These are phyloP conservation scores for Flaveria sonorensis DNA, from an alignment of 129 eudicot species.

Conservation along the genomic window DNA sequence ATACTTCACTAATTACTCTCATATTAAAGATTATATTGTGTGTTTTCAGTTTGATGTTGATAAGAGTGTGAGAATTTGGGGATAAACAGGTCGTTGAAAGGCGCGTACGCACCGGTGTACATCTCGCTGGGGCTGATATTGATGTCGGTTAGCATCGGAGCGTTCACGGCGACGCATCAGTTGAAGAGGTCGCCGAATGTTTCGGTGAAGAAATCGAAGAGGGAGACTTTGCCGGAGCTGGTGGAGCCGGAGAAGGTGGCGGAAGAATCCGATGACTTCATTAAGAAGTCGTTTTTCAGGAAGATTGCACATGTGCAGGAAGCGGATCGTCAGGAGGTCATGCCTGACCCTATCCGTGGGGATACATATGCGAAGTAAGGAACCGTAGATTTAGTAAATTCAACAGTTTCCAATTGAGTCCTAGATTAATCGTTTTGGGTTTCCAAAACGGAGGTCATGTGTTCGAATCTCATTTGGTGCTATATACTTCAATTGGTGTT, in stretches of 20 bases:
- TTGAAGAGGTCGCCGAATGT: slow-evolving; percentile 56
- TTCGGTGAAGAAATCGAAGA: slow-evolving; percentile 57
- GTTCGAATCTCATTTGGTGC: too few relatives aligned
- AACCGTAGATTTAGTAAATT: too few relatives aligned
- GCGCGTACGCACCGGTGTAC: slow-evolving; percentile 58
- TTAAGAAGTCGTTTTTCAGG: slow-evolving; percentile 70
- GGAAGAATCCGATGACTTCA: slow-evolving; percentile 49
- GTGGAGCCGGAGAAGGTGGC: slow-evolving; percentile 72
- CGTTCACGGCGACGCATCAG: slow-evolving; percentile 54
- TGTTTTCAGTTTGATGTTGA: not conserved
- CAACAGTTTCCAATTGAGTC: too few relatives aligned
- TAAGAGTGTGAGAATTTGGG: not conserved
- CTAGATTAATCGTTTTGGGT: too few relatives aligned
- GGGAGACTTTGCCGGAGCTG: slow-evolving; percentile 76
- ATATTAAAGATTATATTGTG: too few relatives aligned
- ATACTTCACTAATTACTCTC: not conserved
- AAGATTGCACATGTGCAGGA: slow-evolving; percentile 81
- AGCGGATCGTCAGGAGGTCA: slow-evolving; percentile 30
- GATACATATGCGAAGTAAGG: slow-evolving; percentile 50
- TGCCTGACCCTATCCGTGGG: slow-evolving; percentile 56
- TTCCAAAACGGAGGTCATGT: too few relatives aligned
- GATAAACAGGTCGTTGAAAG: slow-evolving; percentile 40
- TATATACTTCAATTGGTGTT: too few relatives aligned
- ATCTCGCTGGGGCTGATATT: slow-evolving; percentile 67
- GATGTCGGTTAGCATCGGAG: slow-evolving; percentile 48